Percentiles rank a stretch among this genome's conserved stretches.
phyloP scores from a whole-genome alignment of 306 rosid species.

The Hippophae tibetana region DNA sequence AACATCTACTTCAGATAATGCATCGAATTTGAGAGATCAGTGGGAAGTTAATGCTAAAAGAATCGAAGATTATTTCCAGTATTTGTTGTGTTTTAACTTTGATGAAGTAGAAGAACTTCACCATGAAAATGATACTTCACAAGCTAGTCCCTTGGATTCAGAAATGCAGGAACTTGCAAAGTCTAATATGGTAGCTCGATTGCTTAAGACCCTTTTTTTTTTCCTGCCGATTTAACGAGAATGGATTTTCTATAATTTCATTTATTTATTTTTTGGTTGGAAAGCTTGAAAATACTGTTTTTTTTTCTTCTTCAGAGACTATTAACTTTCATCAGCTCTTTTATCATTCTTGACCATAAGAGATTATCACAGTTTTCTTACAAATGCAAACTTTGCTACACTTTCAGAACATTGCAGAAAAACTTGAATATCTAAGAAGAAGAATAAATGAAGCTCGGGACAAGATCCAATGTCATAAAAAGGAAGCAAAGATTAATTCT shows the following conservation, averaged over 20 bases:
- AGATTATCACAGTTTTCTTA: not conserved
- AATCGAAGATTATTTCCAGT: constrained; percentile 50
- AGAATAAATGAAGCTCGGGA: constrained; percentile 37
- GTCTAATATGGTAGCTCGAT: constrained; percentile 36
- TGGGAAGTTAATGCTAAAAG: constrained; percentile 53
- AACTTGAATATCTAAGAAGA: constrained; percentile 26
- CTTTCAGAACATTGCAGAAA: constrained; percentile 37
- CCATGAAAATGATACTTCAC: constrained; percentile 18
- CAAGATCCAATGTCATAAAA: constrained; percentile 32
- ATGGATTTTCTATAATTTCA: not conserved
- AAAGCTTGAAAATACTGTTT: too few species aligned
- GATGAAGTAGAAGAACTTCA: constrained; percentile 27
- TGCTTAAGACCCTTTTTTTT: not conserved
- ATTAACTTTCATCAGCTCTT: too few species aligned
- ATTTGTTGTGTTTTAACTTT: constrained; percentile 31
- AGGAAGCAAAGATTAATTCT: constrained; percentile 39
- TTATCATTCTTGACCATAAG: too few species aligned
- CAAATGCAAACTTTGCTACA: constrained; percentile 4
- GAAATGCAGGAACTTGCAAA: constrained; percentile 25
- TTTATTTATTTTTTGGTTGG: not conserved
- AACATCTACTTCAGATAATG: constrained; percentile 24
- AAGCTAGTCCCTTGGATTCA: constrained; percentile 37
- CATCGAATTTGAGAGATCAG: constrained; percentile 29
- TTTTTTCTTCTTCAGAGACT: too few species aligned
- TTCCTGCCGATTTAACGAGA: not conserved